These are phyloP conservation scores for Teunomyces funiuensis DNA, from an alignment of 805 yeast genomes.

Conservation along the genomic window DNA sequence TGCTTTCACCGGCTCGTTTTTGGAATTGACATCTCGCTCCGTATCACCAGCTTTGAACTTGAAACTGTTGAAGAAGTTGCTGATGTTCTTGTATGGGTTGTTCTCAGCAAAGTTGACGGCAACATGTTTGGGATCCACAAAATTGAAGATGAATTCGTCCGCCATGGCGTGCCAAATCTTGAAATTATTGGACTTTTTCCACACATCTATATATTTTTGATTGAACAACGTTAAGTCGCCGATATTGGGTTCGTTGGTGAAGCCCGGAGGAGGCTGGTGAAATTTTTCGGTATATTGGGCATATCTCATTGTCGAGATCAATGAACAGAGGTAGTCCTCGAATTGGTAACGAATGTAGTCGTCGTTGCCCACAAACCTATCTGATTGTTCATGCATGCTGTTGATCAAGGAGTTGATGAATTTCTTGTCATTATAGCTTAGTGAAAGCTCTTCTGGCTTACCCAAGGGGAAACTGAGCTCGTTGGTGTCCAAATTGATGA, in stretches of 20 bases:
- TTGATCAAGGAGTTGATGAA: slow-evolving; percentile 63
- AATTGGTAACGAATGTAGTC: slow-evolving; percentile 85
- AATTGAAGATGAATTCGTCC: slow-evolving; percentile 46
- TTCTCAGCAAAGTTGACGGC: slow-evolving; percentile 21
- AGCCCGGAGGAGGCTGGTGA: slow-evolving; percentile 43
- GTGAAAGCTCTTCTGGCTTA: slow-evolving; percentile 29
- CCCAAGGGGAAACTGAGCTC: slow-evolving; percentile 43
- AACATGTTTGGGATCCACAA: slow-evolving; percentile 40
- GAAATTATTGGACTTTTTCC: slow-evolving; percentile 37
- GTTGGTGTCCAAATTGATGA: slow-evolving; percentile 69
- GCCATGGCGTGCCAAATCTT: slow-evolving; percentile 41
- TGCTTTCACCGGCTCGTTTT: slow-evolving; percentile 7
- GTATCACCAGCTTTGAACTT: slow-evolving; percentile 15
- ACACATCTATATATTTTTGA: slow-evolving; percentile 28
- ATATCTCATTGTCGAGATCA: slow-evolving; percentile 72
- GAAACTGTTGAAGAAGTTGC: slow-evolving; percentile 23
- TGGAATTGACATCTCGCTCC: neutral
- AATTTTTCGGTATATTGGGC: slow-evolving; percentile 51
- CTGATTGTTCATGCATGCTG: slow-evolving; percentile 47
- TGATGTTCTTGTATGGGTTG: slow-evolving; percentile 16
- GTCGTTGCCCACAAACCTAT: slow-evolving; percentile 50
- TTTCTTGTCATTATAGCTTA: slow-evolving; percentile 57
- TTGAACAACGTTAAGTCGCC: slow-evolving; percentile 35
- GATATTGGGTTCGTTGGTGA: slow-evolving; percentile 14
- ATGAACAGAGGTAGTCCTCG: slow-evolving; percentile 83